phyloP scores from a whole-genome alignment of 768 basidiomycete genomes.

The Naganishia friedmannii region DNA sequence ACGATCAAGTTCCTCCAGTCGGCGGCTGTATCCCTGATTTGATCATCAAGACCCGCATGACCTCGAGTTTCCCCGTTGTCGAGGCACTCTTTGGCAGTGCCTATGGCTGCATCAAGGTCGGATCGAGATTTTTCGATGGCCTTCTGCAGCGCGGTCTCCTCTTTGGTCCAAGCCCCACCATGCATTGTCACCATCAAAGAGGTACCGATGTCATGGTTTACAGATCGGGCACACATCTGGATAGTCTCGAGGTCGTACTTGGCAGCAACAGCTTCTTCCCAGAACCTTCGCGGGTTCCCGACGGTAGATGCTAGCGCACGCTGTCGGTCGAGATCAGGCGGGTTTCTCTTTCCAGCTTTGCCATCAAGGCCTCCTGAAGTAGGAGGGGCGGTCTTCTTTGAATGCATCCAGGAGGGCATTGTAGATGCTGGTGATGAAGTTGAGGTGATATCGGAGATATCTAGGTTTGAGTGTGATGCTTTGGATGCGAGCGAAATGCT shows the following conservation, averaged over 20 bases:
- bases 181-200: conserved; percentile 19
- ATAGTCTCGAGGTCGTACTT: conserved; percentile 31
- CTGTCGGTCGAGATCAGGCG: conserved; percentile 26
- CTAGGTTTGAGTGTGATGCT: background rate
- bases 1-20: conserved; percentile 14
- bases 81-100: conserved; percentile 26
- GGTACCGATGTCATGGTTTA: conserved; percentile 15
- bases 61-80: conserved; percentile 5
- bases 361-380: background rate
- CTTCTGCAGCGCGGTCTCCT: conserved; percentile 25
- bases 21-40: conserved; percentile 22
- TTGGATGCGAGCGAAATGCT: too few relatives aligned
- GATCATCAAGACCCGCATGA: conserved; percentile 26
- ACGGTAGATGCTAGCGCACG: conserved; percentile 23
- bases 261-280: conserved; percentile 23
- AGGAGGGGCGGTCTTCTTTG: background rate
- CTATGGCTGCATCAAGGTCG: conserved; percentile 23
- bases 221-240: conserved; percentile 15
- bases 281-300: conserved; percentile 26
- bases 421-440: background rate
- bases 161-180: conserved; percentile 30
- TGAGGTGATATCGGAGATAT: background rate
- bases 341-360: background rate
- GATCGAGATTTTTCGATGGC: conserved; percentile 10
- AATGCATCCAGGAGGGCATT: background rate